phyloP scores from a whole-genome alignment of 129 eudicot species.

The Heracleum sosnowskyi region DNA sequence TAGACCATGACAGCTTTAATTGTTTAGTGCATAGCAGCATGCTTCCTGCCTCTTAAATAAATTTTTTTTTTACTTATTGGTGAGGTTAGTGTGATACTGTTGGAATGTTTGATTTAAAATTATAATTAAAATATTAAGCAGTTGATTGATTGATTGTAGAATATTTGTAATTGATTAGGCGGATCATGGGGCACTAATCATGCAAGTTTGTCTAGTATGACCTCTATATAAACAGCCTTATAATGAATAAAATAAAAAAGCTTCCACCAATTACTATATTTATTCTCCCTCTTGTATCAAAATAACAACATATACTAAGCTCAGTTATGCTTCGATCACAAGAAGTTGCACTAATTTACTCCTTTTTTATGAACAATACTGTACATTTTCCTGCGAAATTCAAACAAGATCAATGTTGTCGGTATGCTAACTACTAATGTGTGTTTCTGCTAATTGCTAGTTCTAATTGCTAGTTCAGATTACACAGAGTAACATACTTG shows the following conservation, averaged over 20 bases:
- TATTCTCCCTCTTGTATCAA: too few species aligned
- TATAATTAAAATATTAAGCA: too few species aligned
- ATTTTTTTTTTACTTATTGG: neutral
- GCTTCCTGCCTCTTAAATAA: neutral
- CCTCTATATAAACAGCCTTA: too few species aligned
- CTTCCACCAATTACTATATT: too few species aligned
- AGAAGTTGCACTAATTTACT: neutral
- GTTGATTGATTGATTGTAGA: too few species aligned
- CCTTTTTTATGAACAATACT: neutral
- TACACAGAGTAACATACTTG: too few species aligned
- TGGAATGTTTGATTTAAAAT: too few species aligned
- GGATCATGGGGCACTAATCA: too few species aligned
- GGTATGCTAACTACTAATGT: neutral
- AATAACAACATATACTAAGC: too few species aligned
- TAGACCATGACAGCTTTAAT: neutral
- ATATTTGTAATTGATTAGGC: too few species aligned
- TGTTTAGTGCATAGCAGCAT: neutral
- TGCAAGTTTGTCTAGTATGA: too few species aligned
- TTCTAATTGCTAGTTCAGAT: neutral
- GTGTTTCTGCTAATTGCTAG: neutral
- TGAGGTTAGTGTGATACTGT: neutral
- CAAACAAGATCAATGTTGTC: neutral
- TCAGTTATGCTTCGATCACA: neutral
- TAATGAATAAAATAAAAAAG: too few species aligned
- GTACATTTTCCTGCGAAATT: neutral